Base-by-base conservation (phyloP, 1,284 basidiomycete genomes). In the Phellopilus nigrolimitatus region DNA sequence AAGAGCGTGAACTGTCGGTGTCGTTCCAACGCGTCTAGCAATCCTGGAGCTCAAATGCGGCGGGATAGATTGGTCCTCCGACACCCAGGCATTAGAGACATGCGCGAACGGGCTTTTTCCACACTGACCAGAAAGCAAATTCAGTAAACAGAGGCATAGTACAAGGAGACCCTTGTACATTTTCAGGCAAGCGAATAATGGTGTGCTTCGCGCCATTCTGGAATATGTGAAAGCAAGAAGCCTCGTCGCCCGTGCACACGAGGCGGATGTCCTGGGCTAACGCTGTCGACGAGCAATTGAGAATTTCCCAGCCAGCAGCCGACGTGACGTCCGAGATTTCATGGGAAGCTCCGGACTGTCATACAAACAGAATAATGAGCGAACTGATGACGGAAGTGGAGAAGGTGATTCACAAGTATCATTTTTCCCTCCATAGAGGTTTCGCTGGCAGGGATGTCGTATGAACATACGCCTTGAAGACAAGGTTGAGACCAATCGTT, bases 261-360 rank as follows among this genome's bases (percentile, higher is more conserved):
- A 77, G 63, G 7, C 73, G 71, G 44, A 80, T 71, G 43, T 73
- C 68, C 56, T 80, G 77, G 15, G 65, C 53, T 4, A 66, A 57
- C 1, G 62, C 57, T 44, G 68, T 64, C 2, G 71, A 55, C 41
- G 72, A 64, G 58, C 79, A 80, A 49, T 62, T 67, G 36, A 77
- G 56, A 45, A 80, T 76, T n/a, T 68, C 62, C 78, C 78, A 81
- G 40, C 76, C 77, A n/a, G 73, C 74, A 7, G 75, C 76, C 8
- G 61, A 45, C 0, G 78, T 80, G 47, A 81, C 71, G 58, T 81
- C 78, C 3, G 76, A 71, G 37, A 81, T 75, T 3, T 72, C 66
- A 22, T 59, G 59, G 1, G 65, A 46, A 0, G 71, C 60, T 3
- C 76, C 77, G 68, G 68, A 74, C 75, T 75, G 10, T 44, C n/a